Evolutionary conservation across 129 eudicot species (phyloP).

Genomic region (Rutidosis leptorrhynchoides): DNA sequence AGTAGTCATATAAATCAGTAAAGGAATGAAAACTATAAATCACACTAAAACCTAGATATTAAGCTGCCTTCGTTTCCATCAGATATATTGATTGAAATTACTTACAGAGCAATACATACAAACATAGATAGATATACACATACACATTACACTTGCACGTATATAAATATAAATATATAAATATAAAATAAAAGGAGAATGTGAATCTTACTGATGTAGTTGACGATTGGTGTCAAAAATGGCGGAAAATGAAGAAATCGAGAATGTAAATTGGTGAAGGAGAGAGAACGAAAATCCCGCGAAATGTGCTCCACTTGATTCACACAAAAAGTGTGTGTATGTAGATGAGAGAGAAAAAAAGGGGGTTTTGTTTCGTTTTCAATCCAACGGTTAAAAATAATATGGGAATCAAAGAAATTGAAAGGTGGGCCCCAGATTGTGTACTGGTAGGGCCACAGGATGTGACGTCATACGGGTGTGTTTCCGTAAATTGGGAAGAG

Average conservation of each 20-base stretch:
- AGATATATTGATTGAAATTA: conserved; percentile 15
- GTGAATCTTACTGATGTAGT: conserved; percentile 29
- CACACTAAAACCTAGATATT: not conserved
- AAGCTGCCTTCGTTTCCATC: not conserved
- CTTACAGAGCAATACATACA: conserved; percentile 13
- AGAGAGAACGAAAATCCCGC: conserved; percentile 46
- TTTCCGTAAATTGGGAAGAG: conserved; percentile 29
- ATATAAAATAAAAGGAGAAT: conserved; percentile 6
- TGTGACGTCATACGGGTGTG: conserved; percentile 35
- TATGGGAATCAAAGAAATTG: conserved; percentile 14
- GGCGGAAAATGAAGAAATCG: conserved; percentile 31
- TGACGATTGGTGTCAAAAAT: conserved; percentile 26
- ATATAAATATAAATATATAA: not conserved
- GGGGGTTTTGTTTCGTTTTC: conserved; percentile 32
- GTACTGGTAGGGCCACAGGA: conserved; percentile 14
- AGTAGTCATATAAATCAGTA: not conserved
- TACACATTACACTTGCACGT: too few relatives aligned
- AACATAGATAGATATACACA: not conserved
- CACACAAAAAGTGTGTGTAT: conserved; percentile 9
- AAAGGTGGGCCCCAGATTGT: conserved; percentile 23
- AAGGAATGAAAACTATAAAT: not conserved
- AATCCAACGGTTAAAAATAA: conserved; percentile 48
- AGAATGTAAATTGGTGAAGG: conserved; percentile 6
- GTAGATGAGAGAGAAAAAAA: conserved; percentile 15
- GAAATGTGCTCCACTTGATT: conserved; percentile 40